Evolutionary conservation across 2,329 filamentous ascomycete genomes (phyloP), one percentile per base, ranked within the genome.

Genomic region (Whalleya microplaca): DNA sequence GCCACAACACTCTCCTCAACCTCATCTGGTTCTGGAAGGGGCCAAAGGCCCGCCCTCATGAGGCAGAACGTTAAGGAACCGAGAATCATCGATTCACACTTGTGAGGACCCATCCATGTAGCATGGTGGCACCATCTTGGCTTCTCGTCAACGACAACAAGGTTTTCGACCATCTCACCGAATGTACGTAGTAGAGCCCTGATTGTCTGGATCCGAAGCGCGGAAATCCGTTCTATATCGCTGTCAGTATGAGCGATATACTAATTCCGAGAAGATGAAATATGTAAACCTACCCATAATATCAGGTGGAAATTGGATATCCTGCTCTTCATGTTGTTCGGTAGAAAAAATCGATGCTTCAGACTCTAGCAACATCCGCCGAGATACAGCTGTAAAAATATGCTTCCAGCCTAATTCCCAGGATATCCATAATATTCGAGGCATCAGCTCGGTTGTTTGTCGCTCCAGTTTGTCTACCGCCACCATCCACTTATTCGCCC

Each of bases 61-160:
- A 73, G 67, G 45, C 71, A 72, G 47, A 72, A 73, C 1, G 68
- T 70, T 53, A 73, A 64, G 1, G 71, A 73, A 1, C 71, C 71
- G 0, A 74, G 61, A 8, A 74, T 73, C 71, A 73, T 74, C 20
- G 70, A 74, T 40, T 74, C 72, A 55, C 72, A 74, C 8, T 68
- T 62, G 47, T 73, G 72, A 5, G 64, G 70, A 0, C 71, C 71
- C 69, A 72, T 72, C 62, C 66, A 74, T 3, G 64, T 62, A 1
- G 71, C 71, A 51, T 73, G 68, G 0, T 61, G 63, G 29, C 72
- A 73, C 70, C 71, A 73, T 9, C 72, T 64, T 2, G 68, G 66
- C 19, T 62, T 63, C 47, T 71, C 70, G 42, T 72, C 69, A 4
- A 71, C 68, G 6, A 65, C 63, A 4, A 69, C 48, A 1, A 72